Base-by-base conservation (phyloP, 1,284 basidiomycete genomes). In the Jaminaea rosea region DNA sequence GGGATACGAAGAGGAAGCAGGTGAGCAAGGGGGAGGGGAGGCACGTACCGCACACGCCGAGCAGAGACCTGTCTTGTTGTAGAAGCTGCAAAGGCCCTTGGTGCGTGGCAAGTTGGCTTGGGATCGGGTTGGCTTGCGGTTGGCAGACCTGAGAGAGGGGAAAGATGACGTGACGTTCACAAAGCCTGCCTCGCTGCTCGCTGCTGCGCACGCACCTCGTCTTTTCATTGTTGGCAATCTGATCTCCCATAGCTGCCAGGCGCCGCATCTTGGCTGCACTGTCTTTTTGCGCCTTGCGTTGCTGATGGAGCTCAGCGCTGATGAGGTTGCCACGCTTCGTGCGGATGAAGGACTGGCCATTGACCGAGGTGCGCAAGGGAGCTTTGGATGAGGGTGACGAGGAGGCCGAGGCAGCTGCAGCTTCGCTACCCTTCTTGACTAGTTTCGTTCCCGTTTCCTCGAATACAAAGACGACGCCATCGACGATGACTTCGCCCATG, bases 381-480 rank as follows among this genome's bases (percentile, higher is more conserved):
- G 50, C 52, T n/a, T 28, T 39, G 1, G 44, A 32, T 15, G 39
- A 32, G 1, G 46, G 17, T 1, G 49, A 32, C 4, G 45, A 1
- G 7, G 19, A 26, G 7, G 46, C 26, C 13, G 46, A 26, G 6
- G 34, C 24, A 4, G 26, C 45, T 13, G 58, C 51, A 10, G 60
- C 59, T 29, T 58, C 62, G 1, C 46, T n/a, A 0, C 48, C 44
- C 46, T 65, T 75, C 44, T 77, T 71, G 24, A 75, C 74, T n/a
- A 79, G 67, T 62, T 78, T 78, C 41, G 69, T 73, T 3, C 78
- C 78, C 5, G 73, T 76, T 44, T 76, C 68, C 47, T 78, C 78
- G 55, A 79, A 79, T 49, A 78, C 75, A 53, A 78, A 79, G 13
- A 76, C 70, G 34, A 78, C 75, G 8, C 78, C 78, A 57, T 79